These are phyloP conservation scores for Lathyrus oleraceus DNA, from an alignment of 306 rosid genomes.

Conservation along the genomic window DNA sequence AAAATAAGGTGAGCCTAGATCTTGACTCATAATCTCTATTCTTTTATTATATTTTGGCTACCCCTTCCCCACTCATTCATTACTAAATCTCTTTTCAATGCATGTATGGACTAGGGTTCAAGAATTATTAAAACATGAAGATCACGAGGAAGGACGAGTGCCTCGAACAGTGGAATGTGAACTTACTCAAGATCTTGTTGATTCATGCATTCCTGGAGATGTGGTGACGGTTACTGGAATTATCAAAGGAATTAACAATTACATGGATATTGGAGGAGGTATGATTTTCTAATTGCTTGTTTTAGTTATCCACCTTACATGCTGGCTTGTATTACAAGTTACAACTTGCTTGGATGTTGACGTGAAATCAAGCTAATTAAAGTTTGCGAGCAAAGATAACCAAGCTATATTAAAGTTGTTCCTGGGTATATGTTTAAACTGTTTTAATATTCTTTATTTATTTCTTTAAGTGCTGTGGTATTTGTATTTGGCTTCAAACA, in stretches of 20 bases:
- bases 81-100: conserved; percentile 13
- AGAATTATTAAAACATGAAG: conserved; percentile 79
- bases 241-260: conserved; percentile 80
- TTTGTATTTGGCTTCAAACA: conserved; percentile 21
- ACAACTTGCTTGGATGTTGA: conserved; percentile 28
- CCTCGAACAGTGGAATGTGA: conserved; percentile 99
- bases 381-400: conserved; percentile 12
- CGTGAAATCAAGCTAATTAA: conserved; percentile 11
- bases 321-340: conserved; percentile 15
- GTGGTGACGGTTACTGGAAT: conserved; percentile 94
- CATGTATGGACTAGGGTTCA: conserved; percentile 56
- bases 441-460: conserved; percentile 1
- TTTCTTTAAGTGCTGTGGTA: neutral
- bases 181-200: conserved; percentile 86
- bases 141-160: conserved; percentile 94
- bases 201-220: conserved; percentile 95
- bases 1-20: conserved; percentile 70
- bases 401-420: conserved; percentile 1
- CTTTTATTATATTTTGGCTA: neutral
- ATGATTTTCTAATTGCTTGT: conserved; percentile 21
- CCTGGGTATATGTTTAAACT: conserved; percentile 2
- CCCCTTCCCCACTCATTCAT: neutral
- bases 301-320: conserved; percentile 21
- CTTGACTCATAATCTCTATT: conserved; percentile 25
- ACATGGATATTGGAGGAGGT: conserved; percentile 99